These are phyloP conservation scores for Phytophthora megakarya DNA, from an alignment of 352 stramenopile genomes.

Conservation along the genomic window DNA sequence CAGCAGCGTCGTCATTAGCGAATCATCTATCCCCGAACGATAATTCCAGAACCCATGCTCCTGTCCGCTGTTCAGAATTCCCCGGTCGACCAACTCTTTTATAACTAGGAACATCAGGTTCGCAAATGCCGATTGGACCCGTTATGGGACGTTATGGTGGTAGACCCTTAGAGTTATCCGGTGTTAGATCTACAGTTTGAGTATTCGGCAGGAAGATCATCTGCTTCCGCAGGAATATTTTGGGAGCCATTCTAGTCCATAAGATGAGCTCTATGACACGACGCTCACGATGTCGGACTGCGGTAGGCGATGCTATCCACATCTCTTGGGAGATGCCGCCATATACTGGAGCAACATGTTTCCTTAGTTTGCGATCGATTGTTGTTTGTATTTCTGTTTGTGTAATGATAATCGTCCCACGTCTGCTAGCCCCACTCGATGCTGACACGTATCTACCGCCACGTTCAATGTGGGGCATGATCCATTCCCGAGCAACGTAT, in stretches of 20 bases:
- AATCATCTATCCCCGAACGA: neutral
- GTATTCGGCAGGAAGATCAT: constrained; percentile 6
- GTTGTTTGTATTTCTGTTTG: neutral
- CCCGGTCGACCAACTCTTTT: constrained; percentile 3
- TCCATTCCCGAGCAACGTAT: no score
- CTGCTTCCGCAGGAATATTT: neutral
- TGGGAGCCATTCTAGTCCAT: neutral
- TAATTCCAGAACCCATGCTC: constrained; percentile 5
- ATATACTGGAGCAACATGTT: neutral
- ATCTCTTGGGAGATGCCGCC: constrained; percentile 1
- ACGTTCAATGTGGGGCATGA: neutral
- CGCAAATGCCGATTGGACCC: neutral
- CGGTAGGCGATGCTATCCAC: neutral
- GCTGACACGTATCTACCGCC: no score
- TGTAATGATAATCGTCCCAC: constrained; percentile 7
- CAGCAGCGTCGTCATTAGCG: neutral
- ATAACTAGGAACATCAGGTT: neutral
- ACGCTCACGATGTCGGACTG: neutral
- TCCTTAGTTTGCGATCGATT: neutral
- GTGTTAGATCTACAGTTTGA: neutral
- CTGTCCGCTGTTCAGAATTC: neutral
- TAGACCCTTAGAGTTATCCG: constrained; percentile 3
- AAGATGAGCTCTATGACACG: constrained; percentile 4
- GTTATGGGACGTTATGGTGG: neutral
- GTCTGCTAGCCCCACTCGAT: neutral